phyloP scores from a whole-genome alignment of 495 filamentous ascomycete species.

The Sphaerosporella brunnea region DNA sequence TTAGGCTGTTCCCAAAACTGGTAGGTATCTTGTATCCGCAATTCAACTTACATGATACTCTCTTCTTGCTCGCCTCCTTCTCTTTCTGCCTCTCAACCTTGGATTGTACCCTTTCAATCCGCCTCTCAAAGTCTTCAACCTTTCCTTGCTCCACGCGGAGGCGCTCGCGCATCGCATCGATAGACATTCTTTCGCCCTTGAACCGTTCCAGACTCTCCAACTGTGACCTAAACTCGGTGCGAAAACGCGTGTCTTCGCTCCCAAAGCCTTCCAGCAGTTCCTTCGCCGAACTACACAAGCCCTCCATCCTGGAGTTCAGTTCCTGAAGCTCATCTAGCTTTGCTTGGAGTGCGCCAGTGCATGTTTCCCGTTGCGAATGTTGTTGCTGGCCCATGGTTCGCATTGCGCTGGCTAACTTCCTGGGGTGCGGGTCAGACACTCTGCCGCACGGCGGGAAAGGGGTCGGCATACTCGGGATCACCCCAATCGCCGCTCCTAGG shows the following conservation, averaged over 20 bases:
- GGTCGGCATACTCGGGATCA: no score
- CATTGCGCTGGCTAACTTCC: background rate
- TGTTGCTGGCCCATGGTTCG: background rate
- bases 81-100: constrained; percentile 23
- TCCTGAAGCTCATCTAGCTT: constrained; percentile 51
- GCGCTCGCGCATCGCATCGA: constrained; percentile 46
- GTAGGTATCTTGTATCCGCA: no score
- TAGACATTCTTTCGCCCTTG: constrained; percentile 48
- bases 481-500: no score
- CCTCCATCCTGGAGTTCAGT: constrained; percentile 49
- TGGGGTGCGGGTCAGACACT: no score
- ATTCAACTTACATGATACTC: constrained; percentile 22
- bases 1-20: no score
- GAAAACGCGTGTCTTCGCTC: constrained; percentile 40
- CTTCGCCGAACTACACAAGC: constrained; percentile 45
- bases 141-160: constrained; percentile 44
- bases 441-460: no score
- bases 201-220: constrained; percentile 50
- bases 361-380: background rate
- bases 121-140: constrained; percentile 31
- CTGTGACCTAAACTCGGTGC: constrained; percentile 45
- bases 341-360: background rate
- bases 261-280: constrained; percentile 45
- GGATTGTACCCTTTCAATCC: constrained; percentile 17
- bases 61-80: constrained; percentile 22